phyloP scores from a whole-genome alignment of 2,329 filamentous ascomycete genomes.

The Tolypocladium tundrense region DNA sequence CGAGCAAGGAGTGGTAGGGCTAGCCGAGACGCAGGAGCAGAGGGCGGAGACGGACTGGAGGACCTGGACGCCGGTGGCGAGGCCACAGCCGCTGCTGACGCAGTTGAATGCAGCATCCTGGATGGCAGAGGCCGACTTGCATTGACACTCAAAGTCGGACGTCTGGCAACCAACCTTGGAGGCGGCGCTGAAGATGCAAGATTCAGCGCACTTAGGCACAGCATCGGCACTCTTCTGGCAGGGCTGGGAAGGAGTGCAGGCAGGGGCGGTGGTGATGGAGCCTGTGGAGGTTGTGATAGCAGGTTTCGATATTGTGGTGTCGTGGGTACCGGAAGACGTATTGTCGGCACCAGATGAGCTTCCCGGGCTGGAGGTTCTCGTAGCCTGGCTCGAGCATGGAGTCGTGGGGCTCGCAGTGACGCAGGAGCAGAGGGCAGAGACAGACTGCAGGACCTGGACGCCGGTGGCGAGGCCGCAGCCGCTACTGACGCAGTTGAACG shows the following conservation, averaged over 20 bases:
- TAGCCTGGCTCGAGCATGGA: conserved; percentile 6
- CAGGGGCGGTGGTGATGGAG: background rate
- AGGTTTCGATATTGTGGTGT: background rate
- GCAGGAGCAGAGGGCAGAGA: conserved; percentile 12
- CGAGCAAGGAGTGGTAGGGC: conserved; percentile 7
- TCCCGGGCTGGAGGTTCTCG: background rate
- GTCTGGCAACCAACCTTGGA: conserved; percentile 10
- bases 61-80: conserved; percentile 6
- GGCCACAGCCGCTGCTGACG: conserved; percentile 11
- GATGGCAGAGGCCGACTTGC: conserved; percentile 10
- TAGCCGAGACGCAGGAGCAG: conserved; percentile 13
- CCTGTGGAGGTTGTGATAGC: background rate
- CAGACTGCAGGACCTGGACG: conserved; percentile 9
- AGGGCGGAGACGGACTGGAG: conserved; percentile 9
- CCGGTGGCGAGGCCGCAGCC: conserved; percentile 9
- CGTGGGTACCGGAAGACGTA: background rate
- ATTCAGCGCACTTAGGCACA: conserved; percentile 12
- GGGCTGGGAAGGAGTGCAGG: conserved; percentile 2
- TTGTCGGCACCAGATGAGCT: too few relatives aligned
- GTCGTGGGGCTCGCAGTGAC: conserved; percentile 12
- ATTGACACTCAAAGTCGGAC: conserved; percentile 14
- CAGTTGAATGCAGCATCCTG: conserved; percentile 10
- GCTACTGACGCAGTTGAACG: conserved; percentile 9
- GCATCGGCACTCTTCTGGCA: conserved; percentile 14
- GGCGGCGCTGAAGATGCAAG: conserved; percentile 15